Percentiles rank a stretch among this genome's conserved stretches.
Evolutionary conservation across 768 basidiomycete genomes (phyloP).

Genomic region (Phlebiopsis gigantea): DNA sequence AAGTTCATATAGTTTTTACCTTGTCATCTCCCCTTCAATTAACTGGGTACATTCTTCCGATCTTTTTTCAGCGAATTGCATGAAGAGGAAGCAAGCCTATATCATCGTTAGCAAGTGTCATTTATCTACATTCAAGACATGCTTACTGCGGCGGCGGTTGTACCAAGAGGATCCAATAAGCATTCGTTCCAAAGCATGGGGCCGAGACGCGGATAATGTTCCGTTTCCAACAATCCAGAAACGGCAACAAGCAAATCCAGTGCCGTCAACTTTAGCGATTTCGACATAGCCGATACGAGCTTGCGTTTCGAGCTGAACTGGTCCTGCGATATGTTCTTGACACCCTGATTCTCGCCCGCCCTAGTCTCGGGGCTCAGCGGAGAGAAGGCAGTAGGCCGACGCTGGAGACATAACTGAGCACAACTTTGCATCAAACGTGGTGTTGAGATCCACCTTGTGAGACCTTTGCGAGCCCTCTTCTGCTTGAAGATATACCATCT

Average conservation of each 20-base stretch:
- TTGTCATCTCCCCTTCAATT: conserved; percentile 52
- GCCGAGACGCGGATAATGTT: conserved; percentile 48
- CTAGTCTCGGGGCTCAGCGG: conserved; percentile 1
- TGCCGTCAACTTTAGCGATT: conserved; percentile 24
- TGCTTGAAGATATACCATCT: conserved; percentile 47
- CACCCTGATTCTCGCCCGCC: neutral
- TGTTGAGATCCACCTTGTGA: conserved; percentile 33
- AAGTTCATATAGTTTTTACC: conserved; percentile 32
- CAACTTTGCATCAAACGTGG: neutral
- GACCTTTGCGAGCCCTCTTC: conserved; percentile 39
- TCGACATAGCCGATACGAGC: conserved; percentile 10
- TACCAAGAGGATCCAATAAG: conserved; percentile 36
- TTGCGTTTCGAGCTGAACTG: neutral
- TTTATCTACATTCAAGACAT: conserved; percentile 18
- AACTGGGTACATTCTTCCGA: conserved; percentile 41
- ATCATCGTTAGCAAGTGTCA: neutral
- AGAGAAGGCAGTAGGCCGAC: conserved; percentile 35
- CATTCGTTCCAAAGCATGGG: conserved; percentile 55
- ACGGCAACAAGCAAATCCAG: conserved; percentile 61
- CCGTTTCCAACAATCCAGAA: conserved; percentile 44
- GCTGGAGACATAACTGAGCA: conserved; percentile 23
- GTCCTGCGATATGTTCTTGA: neutral
- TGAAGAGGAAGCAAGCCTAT: conserved; percentile 54
- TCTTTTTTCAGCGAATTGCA: conserved; percentile 68
- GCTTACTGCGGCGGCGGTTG: conserved; percentile 40